phyloP scores from a whole-genome alignment of 306 rosid genomes.

The Elaeagnus macrophylla region DNA sequence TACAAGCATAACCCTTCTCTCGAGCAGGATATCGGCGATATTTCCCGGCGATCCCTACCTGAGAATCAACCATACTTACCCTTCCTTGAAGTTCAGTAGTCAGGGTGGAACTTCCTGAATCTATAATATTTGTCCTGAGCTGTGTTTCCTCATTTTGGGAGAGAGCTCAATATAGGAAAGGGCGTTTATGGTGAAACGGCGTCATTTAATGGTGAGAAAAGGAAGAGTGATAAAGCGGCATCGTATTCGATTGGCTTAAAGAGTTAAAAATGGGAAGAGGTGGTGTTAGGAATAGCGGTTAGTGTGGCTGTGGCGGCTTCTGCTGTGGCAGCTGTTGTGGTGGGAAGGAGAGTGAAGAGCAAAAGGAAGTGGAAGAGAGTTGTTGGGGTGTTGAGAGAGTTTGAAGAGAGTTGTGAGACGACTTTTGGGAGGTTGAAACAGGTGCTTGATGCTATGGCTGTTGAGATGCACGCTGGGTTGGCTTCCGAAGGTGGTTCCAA shows the following conservation, averaged over 20 bases:
- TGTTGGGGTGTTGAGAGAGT: slow-evolving; percentile 52
- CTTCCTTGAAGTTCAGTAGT: too few species aligned
- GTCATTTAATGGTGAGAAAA: slow-evolving; percentile 35
- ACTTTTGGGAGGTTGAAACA: slow-evolving; percentile 59
- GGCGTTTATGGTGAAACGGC: slow-evolving; percentile 49
- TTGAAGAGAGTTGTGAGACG: slow-evolving; percentile 65
- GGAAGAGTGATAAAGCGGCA: slow-evolving; percentile 28
- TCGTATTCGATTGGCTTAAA: slow-evolving; percentile 36
- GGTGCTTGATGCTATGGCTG: slow-evolving; percentile 93
- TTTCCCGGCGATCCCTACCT: too few species aligned
- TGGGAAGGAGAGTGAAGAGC: slow-evolving; percentile 61
- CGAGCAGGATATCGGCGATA: too few species aligned
- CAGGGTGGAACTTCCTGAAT: too few species aligned
- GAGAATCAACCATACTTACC: too few species aligned
- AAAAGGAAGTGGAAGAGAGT: slow-evolving; percentile 70
- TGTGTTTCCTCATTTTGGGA: too few species aligned
- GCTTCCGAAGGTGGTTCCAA: slow-evolving; percentile 96
- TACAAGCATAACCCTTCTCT: too few species aligned
- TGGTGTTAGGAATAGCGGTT: slow-evolving; percentile 52
- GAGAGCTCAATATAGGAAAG: background rate
- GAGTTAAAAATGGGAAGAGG: slow-evolving; percentile 52
- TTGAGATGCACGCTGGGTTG: slow-evolving; percentile 97
- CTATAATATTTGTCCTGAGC: too few species aligned
- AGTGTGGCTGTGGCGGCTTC: slow-evolving; percentile 63
- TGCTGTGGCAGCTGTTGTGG: slow-evolving; percentile 69